Base-by-base conservation (phyloP, 106 monocot species). In the Gastrodia elata region DNA sequence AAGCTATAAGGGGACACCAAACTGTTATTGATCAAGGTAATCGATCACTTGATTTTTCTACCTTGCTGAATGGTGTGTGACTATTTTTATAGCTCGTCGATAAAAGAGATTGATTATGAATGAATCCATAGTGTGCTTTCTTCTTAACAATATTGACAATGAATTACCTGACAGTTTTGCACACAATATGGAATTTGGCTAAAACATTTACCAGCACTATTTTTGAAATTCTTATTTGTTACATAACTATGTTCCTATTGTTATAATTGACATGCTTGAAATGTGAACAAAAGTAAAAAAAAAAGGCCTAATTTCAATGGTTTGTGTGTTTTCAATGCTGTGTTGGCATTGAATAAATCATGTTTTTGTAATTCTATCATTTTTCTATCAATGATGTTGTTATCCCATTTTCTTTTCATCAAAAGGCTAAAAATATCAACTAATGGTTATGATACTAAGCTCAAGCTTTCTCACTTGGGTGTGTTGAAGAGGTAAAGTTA, bases 1-100 rank as follows among this genome's bases (percentile, higher is more conserved):
- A 98, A 83, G 64, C 88, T 48, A 85, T 93, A 75, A 81, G 93
- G 77, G 97, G 93, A 27, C 72, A 76, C n/a, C 97, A 98, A 58
- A 93, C 72, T 73, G 97, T 98, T 59, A 84, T 87, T 75, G 93
- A 93, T 75, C 97, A 98, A 91, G 97, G 97, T 93, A 87, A 28
- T 8, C 56, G 5, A 0, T 38, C 8, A 34, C 43, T 38, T 38
- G 35, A 52, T n/a, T 41, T 35, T 58, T 13, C 22, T 32, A 64
- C 28, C 33, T 36, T 55, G 9, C 6, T 13, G 28, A 18, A 39
- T 13, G 22, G 39, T 46, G 18, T 67, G 61, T 61, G 61, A 18
- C 30, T 32, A 10, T 1, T 61, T 30, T 61, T 9, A 32, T 9
- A 32, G 30, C 20, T 4, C 15, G 16, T 3, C 1, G 2, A 49